A percentile compares a stretch with the other conserved stretches of the same genome.
Conservation (phyloP, 148 eudicot species). For the Fagopyrum esculentum region DNA sequence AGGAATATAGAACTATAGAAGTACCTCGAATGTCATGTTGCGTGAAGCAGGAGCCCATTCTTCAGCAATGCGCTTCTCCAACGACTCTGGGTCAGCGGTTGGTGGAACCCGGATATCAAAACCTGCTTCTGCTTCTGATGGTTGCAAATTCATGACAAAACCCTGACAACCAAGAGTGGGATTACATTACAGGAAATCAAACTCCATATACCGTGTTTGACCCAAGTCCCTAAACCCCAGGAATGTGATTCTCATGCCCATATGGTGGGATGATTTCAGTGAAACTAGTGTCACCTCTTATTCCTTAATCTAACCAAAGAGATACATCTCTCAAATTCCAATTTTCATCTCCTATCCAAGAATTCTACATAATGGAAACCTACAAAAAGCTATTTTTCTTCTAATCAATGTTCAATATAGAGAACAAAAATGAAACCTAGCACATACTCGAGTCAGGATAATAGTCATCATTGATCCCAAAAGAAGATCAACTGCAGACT, state of each 20-base stretch:
- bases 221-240: neutral
- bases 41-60: conserved; percentile 99
- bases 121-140: conserved; percentile 95
- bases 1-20: neutral
- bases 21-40: conserved; percentile 92
- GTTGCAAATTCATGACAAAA: conserved; percentile 96
- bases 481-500: neutral
- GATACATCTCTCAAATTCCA: neutral
- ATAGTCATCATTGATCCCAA: neutral
- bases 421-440: neutral
- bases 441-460: neutral
- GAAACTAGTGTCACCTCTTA: neutral
- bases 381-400: neutral
- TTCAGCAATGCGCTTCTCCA: conserved; percentile 67
- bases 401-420: neutral
- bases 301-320: neutral
- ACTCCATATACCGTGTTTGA: neutral
- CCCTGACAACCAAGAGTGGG: conserved; percentile 43
- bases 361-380: neutral
- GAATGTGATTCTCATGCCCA: neutral
- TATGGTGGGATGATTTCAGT: neutral
- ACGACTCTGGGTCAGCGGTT: conserved; percentile 57
- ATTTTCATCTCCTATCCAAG: neutral
- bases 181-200: neutral
- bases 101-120: conserved; percentile 94